Evolutionary conservation across 306 rosid genomes (phyloP), one percentile per base, ranked within the genome.

Genomic region (Gastrolobium bilobum): DNA sequence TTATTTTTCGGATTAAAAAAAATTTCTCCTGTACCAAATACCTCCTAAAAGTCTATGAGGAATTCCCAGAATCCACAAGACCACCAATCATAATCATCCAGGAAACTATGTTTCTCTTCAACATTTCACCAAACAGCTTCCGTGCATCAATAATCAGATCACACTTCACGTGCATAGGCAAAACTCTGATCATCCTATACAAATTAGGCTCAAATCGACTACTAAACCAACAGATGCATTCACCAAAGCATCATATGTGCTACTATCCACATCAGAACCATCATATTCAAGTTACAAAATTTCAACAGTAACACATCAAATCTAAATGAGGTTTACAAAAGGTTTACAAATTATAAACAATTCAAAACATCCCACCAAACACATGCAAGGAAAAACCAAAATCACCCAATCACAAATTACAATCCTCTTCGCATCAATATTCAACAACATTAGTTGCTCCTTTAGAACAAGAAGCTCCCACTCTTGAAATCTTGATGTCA

Each of bases 101-200:
- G 7, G 94, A 88, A 56, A 85, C 81, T 11, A 30, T 31, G 72
- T 92, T 79, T 70, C 82, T 92, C 68, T 85, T 88, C 0, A 82
- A 88, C 97, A 94, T 91, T 68, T 86, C 91, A 4, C 47, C 82
- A 20, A 94, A 92, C 86, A 92, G 47, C 34, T 60, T 87, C 35
- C 85, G 84, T 0, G 98, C 97, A 86, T 92, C 94, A 15, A 68
- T 4, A 94, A 92, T 89, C 90, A 92, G 75, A 10, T 89, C 86
- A 34, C 96, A 94, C 82, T 84, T 90, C 40, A 87, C 84, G 71
- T 94, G 93, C 98, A 92, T 90, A 9, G 77, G 87, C 78, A 92
- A 68, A 13, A 94, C 79, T 87, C 94, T 89, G 65, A 92, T 94
- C 83, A 86, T 87, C 94, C 85, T 77, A 81, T 88, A 88, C 81